Evolutionary conservation across 805 yeast genomes (phyloP).

Genomic region (Wickerhamiella alocasiicola): DNA sequence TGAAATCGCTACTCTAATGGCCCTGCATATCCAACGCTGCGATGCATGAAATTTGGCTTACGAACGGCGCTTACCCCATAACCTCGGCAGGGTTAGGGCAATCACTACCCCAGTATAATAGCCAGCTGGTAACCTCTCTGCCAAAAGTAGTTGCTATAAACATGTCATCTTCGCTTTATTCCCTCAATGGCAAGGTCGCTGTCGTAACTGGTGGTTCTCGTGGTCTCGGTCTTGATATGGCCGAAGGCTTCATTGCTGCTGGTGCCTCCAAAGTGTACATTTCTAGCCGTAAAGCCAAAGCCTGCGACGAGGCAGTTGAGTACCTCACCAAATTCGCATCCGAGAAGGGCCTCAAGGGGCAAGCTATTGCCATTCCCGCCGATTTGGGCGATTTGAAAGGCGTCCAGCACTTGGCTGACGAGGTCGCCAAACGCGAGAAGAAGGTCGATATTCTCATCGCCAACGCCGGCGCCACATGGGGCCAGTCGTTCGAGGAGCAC

Average conservation of each 20-base stretch:
- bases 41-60: too few relatives aligned
- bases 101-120: too few relatives aligned
- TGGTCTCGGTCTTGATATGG: slow-evolving; percentile 60
- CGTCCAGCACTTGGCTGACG: slow-evolving; percentile 33
- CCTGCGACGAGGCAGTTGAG: slow-evolving; percentile 44
- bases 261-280: slow-evolving; percentile 54
- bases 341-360: slow-evolving; percentile 24
- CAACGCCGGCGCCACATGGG: slow-evolving; percentile 76
- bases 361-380: slow-evolving; percentile 40
- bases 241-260: slow-evolving; percentile 46
- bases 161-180: slow-evolving; percentile 20
- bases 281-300: slow-evolving; percentile 50
- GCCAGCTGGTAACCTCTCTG: too few relatives aligned
- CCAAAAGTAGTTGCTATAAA: too few relatives aligned
- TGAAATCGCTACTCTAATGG: too few relatives aligned
- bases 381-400: slow-evolving; percentile 44
- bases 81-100: too few relatives aligned
- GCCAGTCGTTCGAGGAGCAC: slow-evolving; percentile 48
- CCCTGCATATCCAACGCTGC: too few relatives aligned
- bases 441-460: slow-evolving; percentile 54
- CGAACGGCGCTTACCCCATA: too few relatives aligned
- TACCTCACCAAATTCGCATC: slow-evolving; percentile 16
- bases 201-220: slow-evolving; percentile 65
- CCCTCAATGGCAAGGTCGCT: slow-evolving; percentile 49
- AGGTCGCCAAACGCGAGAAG: slow-evolving; percentile 30